Conservation (phyloP, 441 rosid species). For the Eutrema salsugineum region DNA sequence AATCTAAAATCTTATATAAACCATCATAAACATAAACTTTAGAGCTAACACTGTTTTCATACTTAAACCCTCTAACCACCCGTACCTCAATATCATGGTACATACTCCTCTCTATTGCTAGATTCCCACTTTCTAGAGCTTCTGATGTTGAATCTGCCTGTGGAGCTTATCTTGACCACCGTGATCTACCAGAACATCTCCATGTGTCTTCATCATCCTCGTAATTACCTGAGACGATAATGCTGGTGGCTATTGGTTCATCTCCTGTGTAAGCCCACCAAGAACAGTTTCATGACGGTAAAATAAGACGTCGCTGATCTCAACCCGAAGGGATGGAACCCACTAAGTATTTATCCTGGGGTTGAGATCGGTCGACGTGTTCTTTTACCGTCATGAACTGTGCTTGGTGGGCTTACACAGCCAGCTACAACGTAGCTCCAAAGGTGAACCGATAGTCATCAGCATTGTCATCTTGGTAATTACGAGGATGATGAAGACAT, state of each 20-base stretch:
- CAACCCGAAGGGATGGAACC: slow-evolving; percentile 75
- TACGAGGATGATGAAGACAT: too few species aligned
- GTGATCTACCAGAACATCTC: slow-evolving; percentile 65
- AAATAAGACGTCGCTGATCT: slow-evolving; percentile 71
- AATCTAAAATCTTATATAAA: too few species aligned
- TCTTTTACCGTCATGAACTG: too few species aligned
- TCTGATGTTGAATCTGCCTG: slow-evolving; percentile 70
- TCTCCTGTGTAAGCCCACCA: slow-evolving; percentile 77
- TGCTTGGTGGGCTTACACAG: too few species aligned
- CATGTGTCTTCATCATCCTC: too few species aligned
- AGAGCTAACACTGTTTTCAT: slow-evolving; percentile 45
- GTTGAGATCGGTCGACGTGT: too few species aligned
- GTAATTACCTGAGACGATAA: slow-evolving; percentile 79
- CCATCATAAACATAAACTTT: slow-evolving; percentile 85
- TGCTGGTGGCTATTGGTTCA: slow-evolving; percentile 82
- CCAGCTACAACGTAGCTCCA: too few species aligned
- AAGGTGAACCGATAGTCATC: too few species aligned
- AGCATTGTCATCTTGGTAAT: too few species aligned
- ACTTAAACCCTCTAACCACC: slow-evolving; percentile 73
- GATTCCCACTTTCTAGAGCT: slow-evolving; percentile 81
- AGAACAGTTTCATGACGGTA: slow-evolving; percentile 68
- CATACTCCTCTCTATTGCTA: slow-evolving; percentile 85
- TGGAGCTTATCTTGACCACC: slow-evolving; percentile 79
- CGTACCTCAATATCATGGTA: slow-evolving; percentile 77
- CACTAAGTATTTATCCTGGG: slow-evolving; percentile 65